Evolutionary conservation across 768 basidiomycete species (phyloP).

Genomic region (Tricholoma bakamatsutake): DNA sequence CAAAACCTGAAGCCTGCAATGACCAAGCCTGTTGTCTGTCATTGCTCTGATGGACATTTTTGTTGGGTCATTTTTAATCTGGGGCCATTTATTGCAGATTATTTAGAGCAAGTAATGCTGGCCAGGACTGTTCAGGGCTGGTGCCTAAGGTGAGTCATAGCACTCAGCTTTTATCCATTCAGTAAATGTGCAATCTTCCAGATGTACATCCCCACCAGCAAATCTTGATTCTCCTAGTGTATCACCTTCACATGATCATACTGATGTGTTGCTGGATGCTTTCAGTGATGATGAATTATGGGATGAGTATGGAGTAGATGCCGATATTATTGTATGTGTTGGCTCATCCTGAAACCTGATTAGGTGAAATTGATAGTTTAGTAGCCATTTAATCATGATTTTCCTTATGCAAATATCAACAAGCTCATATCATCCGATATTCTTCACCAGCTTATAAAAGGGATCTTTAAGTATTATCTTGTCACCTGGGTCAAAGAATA

Average conservation of each 20-base stretch:
- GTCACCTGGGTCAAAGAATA: not conserved
- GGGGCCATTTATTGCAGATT: conserved; percentile 12
- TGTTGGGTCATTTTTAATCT: conserved; percentile 17
- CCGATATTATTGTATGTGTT: not conserved
- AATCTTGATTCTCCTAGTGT: not conserved
- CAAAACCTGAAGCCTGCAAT: not conserved
- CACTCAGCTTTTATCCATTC: not conserved
- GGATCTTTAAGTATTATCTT: not conserved
- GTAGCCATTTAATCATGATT: not conserved
- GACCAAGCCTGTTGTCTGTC: not conserved
- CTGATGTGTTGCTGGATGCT: not conserved
- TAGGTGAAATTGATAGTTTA: not conserved
- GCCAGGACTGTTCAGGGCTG: conserved; percentile 9
- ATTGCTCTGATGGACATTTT: conserved; percentile 5
- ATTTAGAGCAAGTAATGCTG: no score
- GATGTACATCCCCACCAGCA: not conserved
- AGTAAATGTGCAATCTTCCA: not conserved
- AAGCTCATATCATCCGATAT: no score
- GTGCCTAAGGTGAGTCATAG: conserved; percentile 16
- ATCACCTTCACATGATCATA: not conserved
- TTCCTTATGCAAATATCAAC: not conserved
- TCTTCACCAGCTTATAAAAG: no score
- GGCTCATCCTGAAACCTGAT: not conserved
- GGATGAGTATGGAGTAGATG: not conserved
- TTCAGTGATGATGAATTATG: not conserved